phyloP scores from a whole-genome alignment of 331 rosid species.

The Phaseolus coccineus region DNA sequence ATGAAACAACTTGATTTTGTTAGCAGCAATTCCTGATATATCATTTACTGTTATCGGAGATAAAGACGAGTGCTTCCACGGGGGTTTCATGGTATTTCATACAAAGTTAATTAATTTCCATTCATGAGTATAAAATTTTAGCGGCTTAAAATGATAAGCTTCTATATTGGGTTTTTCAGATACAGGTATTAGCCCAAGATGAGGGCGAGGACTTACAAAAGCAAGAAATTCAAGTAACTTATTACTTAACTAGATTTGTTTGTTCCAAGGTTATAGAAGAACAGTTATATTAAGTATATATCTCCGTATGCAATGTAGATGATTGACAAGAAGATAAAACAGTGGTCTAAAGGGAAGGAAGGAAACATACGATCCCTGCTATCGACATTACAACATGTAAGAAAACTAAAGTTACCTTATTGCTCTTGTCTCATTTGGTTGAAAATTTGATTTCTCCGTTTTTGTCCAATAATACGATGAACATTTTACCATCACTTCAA shows the following conservation, averaged over 20 bases:
- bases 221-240: conserved; percentile 71
- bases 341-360: conserved; percentile 96
- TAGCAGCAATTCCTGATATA: conserved; percentile 54
- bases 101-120: conserved; percentile 17
- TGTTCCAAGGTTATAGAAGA: conserved; percentile 17
- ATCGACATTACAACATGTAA: conserved; percentile 90
- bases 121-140: background rate
- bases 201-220: conserved; percentile 54
- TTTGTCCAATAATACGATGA: conserved; percentile 33
- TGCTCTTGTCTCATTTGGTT: conserved; percentile 9
- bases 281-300: conserved; percentile 28
- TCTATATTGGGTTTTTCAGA: conserved; percentile 52
- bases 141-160: conserved; percentile 43
- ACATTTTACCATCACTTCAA: conserved; percentile 31
- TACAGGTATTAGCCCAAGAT: conserved; percentile 64
- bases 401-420: conserved; percentile 24
- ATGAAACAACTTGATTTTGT: conserved; percentile 43
- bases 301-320: conserved; percentile 56
- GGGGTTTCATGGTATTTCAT: conserved; percentile 64
- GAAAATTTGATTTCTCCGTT: conserved; percentile 23
- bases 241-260: conserved; percentile 30
- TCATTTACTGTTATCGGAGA: conserved; percentile 51
- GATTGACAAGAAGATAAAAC: conserved; percentile 73
- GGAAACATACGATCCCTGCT: conserved; percentile 91
- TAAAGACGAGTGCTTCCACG: conserved; percentile 61